Conservation (phyloP, 495 filamentous ascomycete genomes). For the Hyphodiscus hymeniophilus region DNA sequence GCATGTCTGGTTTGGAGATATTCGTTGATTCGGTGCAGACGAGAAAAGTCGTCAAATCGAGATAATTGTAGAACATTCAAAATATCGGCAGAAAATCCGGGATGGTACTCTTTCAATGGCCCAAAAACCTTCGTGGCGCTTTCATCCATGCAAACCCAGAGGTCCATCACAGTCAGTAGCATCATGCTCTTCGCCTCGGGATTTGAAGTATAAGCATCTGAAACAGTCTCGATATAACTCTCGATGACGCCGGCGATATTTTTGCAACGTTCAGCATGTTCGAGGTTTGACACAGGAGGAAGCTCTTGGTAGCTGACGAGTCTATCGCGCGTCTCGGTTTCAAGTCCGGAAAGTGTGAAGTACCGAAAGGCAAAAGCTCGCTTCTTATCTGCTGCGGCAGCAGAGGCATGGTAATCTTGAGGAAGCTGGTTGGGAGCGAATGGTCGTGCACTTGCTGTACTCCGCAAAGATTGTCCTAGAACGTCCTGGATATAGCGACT, state of each 20-base stretch:
- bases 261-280: constrained; percentile 8
- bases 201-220: constrained; percentile 34
- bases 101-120: constrained; percentile 8
- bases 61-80: constrained; percentile 36
- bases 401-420: not conserved
- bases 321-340: constrained; percentile 3
- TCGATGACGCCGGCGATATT: constrained; percentile 30
- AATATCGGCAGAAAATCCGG: constrained; percentile 19
- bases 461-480: constrained; percentile 6
- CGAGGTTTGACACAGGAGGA: no score
- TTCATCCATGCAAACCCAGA: constrained; percentile 16
- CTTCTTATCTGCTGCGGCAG: not conserved
- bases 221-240: constrained; percentile 26
- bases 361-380: constrained; percentile 21
- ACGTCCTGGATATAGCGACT: constrained; percentile 27
- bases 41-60: constrained; percentile 26
- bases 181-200: constrained; percentile 27
- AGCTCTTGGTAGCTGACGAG: no score
- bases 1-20: constrained; percentile 30
- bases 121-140: constrained; percentile 1
- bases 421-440: not conserved
- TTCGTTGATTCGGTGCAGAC: constrained; percentile 30
- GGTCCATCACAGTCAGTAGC: constrained; percentile 14
- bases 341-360: constrained; percentile 22
- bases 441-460: not conserved